phyloP scores from a whole-genome alignment of 2,329 filamentous ascomycete species.

The Bimuria novae-zelandiae region DNA sequence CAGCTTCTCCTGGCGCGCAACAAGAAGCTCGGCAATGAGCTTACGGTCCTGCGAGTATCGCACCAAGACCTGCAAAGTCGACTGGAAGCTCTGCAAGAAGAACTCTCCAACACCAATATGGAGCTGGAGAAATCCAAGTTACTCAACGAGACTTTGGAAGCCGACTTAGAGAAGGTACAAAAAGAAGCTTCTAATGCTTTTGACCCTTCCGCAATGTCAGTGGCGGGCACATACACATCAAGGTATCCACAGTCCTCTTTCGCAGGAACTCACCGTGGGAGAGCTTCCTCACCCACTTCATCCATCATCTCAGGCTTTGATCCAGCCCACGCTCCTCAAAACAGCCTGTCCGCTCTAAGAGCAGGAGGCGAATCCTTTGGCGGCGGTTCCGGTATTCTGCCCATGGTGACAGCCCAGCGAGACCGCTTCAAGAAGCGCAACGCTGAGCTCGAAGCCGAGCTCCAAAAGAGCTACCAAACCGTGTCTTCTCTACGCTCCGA shows the following conservation, averaged over 20 bases:
- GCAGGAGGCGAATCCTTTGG: conserved; percentile 73
- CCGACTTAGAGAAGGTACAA: conserved; percentile 86
- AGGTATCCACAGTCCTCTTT: conserved; percentile 71
- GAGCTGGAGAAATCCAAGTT: conserved; percentile 85
- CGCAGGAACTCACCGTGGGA: conserved; percentile 60
- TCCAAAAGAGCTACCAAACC: conserved; percentile 80
- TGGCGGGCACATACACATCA: conserved; percentile 87
- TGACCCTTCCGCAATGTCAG: conserved; percentile 82
- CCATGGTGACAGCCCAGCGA: conserved; percentile 97
- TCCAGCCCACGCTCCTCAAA: conserved; percentile 29
- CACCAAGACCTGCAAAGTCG: conserved; percentile 87
- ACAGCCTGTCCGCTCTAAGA: conserved; percentile 62
- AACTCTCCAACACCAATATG: conserved; percentile 79
- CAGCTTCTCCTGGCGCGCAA: conserved; percentile 90
- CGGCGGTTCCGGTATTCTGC: conserved; percentile 84
- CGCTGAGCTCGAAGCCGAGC: conserved; percentile 83
- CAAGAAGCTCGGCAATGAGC: conserved; percentile 93
- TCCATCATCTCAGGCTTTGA: conserved; percentile 99
- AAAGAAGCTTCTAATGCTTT: conserved; percentile 82
- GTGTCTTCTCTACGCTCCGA: conserved; percentile 89
- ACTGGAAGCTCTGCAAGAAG: conserved; percentile 79
- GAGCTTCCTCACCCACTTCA: conserved; percentile 81
- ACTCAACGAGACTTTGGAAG: conserved; percentile 87
- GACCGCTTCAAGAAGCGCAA: conserved; percentile 99
- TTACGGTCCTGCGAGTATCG: conserved; percentile 89